phyloP scores from a whole-genome alignment of 345 rosid species.

The Eucalyptus guilfoylei region DNA sequence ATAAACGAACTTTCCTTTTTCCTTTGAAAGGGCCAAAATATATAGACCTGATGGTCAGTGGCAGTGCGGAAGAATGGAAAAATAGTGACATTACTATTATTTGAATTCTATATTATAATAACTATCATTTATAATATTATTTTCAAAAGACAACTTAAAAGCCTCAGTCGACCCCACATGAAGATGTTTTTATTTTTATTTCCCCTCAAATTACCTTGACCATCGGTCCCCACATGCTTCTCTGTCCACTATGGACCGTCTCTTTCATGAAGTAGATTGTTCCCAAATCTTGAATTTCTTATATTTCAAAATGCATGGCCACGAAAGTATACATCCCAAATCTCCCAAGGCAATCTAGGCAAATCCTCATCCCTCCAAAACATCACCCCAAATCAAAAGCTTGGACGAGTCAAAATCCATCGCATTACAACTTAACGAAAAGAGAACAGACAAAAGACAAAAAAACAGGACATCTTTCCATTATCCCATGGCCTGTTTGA shows the following conservation, averaged over 20 bases:
- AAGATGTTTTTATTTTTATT: neutral
- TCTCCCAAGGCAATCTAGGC: neutral
- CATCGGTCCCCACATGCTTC: neutral
- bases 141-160: neutral
- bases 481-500: neutral
- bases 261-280: neutral
- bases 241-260: neutral
- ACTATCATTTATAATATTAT: neutral
- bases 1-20: neutral
- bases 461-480: neutral
- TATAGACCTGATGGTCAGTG: neutral
- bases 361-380: neutral
- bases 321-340: neutral
- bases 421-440: neutral
- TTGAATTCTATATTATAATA: neutral
- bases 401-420: neutral
- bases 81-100: neutral
- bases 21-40: neutral
- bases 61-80: neutral
- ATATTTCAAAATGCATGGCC: neutral
- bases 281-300: neutral
- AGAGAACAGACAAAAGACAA: neutral
- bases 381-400: neutral
- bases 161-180: neutral
- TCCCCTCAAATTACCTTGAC: neutral